phyloP scores from a whole-genome alignment of 805 yeast species.

The Teunomyces stri region DNA sequence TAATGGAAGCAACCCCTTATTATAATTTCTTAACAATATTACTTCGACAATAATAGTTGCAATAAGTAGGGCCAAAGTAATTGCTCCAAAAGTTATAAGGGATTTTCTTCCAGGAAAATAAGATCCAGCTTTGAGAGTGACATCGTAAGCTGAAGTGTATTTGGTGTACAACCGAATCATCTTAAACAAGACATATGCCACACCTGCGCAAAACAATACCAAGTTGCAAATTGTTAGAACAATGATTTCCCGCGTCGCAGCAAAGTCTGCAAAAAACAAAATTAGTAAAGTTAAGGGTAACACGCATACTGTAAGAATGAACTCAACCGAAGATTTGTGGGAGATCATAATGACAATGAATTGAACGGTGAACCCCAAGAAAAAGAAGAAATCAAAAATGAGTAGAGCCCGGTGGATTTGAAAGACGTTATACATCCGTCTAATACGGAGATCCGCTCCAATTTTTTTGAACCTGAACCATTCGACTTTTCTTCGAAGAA shows the following conservation, averaged over 20 bases:
- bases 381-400: constrained; percentile 46
- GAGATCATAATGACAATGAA: constrained; percentile 45
- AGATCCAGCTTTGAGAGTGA: constrained; percentile 27
- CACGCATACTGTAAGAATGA: constrained; percentile 45
- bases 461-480: constrained; percentile 49
- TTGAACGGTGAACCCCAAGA: constrained; percentile 49
- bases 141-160: constrained; percentile 32
- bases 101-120: constrained; percentile 47
- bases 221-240: constrained; percentile 25
- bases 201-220: constrained; percentile 34
- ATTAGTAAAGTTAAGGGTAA: constrained; percentile 43
- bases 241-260: constrained; percentile 33
- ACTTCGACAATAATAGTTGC: constrained; percentile 26
- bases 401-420: constrained; percentile 40
- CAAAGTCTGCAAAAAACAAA: constrained; percentile 35
- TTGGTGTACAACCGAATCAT: constrained; percentile 44
- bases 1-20: constrained; percentile 17
- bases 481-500: constrained; percentile 37
- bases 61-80: constrained; percentile 39
- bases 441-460: constrained; percentile 45
- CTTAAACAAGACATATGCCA: constrained; percentile 48
- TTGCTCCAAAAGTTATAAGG: constrained; percentile 42
- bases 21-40: constrained; percentile 12
- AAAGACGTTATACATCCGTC: constrained; percentile 34
- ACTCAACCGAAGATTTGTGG: constrained; percentile 37